Conservation (phyloP, 257 asterid genomes). For the Lantana camara region DNA sequence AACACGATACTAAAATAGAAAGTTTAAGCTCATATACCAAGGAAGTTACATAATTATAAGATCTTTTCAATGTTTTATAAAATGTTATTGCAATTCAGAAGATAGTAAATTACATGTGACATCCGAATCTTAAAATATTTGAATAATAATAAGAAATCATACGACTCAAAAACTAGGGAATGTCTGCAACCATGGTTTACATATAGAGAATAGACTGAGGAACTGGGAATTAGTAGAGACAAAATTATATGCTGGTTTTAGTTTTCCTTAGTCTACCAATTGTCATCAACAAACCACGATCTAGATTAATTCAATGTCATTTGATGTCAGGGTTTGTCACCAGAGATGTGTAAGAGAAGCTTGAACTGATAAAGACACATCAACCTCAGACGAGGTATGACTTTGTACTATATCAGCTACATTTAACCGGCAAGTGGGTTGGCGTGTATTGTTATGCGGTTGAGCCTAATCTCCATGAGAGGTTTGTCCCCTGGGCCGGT, state of each 20-base stretch:
- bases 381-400: conserved; percentile 9
- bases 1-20: too few species aligned
- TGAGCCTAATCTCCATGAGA: conserved; percentile 89
- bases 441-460: conserved; percentile 89
- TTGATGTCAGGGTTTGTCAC: neutral
- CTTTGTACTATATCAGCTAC: conserved; percentile 3
- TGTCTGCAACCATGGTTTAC: too few species aligned
- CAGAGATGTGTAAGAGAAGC: neutral
- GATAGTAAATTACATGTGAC: too few species aligned
- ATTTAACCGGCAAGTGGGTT: conserved; percentile 90
- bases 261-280: too few species aligned
- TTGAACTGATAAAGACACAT: conserved; percentile 6
- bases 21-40: too few species aligned
- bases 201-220: neutral
- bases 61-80: too few species aligned
- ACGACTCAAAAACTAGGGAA: too few species aligned
- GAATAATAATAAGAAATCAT: too few species aligned
- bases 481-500: conserved; percentile 91
- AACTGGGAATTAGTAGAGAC: neutral
- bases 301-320: neutral
- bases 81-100: too few species aligned
- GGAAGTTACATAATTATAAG: too few species aligned
- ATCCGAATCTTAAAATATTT: too few species aligned
- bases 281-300: neutral
- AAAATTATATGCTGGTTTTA: too few species aligned